phyloP scores from a whole-genome alignment of 2,329 filamentous ascomycete genomes.

The Colletotrichum lentis region DNA sequence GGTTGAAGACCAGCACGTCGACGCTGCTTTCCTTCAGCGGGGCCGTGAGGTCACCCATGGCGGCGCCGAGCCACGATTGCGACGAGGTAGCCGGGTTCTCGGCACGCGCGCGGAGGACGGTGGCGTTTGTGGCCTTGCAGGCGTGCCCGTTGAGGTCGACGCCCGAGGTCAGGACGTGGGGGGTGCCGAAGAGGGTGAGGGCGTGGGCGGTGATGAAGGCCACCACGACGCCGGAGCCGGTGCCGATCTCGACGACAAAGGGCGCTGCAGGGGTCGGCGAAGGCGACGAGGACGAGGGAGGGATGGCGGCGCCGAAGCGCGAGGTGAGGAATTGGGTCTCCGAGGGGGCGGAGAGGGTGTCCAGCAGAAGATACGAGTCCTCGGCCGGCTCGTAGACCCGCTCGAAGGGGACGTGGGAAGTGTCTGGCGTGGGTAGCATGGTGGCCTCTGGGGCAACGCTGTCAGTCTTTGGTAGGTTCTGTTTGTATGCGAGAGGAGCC shows the following conservation, averaged over 20 bases:
- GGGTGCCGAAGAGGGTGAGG: constrained; percentile 73
- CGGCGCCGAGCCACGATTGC: constrained; percentile 68
- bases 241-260: constrained; percentile 84
- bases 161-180: constrained; percentile 74
- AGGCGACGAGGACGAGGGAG: not conserved
- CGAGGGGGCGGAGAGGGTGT: constrained; percentile 78
- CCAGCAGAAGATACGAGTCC: constrained; percentile 92
- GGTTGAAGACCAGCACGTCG: constrained; percentile 94
- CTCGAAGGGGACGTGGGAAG: constrained; percentile 87
- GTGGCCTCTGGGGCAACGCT: constrained; percentile 22
- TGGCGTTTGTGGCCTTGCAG: constrained; percentile 76
- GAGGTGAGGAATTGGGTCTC: constrained; percentile 74
- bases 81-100: constrained; percentile 49
- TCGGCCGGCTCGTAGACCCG: constrained; percentile 95
- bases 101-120: constrained; percentile 61
- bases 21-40: constrained; percentile 67
- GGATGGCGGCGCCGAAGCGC: constrained; percentile 59
- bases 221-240: constrained; percentile 92
- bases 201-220: constrained; percentile 85
- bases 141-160: constrained; percentile 88
- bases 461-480: constrained; percentile 16
- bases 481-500: not conserved
- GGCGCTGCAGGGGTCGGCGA: constrained; percentile 50
- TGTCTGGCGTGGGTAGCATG: constrained; percentile 95
- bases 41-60: constrained; percentile 74